phyloP scores from a whole-genome alignment of 73 alveolate species.

The Paramecium caudatum region DNA sequence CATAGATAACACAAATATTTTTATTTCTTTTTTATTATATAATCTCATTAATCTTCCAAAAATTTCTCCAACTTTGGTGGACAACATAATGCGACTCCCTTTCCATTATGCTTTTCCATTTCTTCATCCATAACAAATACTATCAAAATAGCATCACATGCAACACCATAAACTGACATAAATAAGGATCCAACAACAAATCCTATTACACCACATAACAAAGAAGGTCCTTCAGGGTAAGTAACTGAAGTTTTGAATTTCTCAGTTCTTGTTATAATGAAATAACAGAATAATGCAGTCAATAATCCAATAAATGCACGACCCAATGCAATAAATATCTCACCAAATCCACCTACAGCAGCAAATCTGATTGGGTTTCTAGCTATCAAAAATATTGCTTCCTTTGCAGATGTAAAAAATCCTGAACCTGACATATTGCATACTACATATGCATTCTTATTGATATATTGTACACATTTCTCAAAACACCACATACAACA shows the following conservation, averaged over 20 bases:
- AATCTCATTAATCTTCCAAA: conserved; percentile 48
- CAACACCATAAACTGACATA: conserved; percentile 92
- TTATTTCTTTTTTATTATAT: background rate
- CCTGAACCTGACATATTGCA: conserved; percentile 90
- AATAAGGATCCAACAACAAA: conserved; percentile 89
- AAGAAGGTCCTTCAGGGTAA: conserved; percentile 92
- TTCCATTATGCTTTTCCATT: conserved; percentile 82
- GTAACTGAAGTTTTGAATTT: conserved; percentile 85
- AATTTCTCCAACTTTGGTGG: conserved; percentile 68
- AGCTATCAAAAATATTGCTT: conserved; percentile 91
- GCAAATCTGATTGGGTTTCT: conserved; percentile 93
- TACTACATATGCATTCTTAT: conserved; percentile 96
- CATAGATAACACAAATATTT: too few relatives aligned
- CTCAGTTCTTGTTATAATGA: conserved; percentile 85
- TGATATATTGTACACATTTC: conserved; percentile 91
- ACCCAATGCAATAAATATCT: conserved; percentile 91
- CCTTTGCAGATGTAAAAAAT: conserved; percentile 96
- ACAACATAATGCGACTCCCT: conserved; percentile 58
- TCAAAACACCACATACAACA: conserved; percentile 93
- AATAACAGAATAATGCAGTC: conserved; percentile 90
- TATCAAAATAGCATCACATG: conserved; percentile 94
- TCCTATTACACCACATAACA: conserved; percentile 86
- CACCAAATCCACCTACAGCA: conserved; percentile 88
- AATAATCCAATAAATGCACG: conserved; percentile 85
- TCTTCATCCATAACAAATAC: conserved; percentile 96